Conservation (phyloP, 805 yeast genomes). For the Saturnispora diversa region DNA sequence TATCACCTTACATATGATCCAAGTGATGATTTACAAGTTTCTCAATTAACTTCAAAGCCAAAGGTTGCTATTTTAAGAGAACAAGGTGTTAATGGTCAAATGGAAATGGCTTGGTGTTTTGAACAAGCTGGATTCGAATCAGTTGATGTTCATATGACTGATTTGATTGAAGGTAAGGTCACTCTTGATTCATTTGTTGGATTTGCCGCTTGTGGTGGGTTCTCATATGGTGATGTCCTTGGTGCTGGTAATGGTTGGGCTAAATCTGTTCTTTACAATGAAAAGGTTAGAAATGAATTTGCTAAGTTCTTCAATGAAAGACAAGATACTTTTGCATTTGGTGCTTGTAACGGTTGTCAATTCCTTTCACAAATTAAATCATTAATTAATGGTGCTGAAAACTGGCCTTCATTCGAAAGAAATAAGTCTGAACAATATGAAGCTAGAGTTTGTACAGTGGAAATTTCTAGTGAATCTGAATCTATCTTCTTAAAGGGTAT, state of each 20-base stretch:
- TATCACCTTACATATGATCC: slow-evolving; percentile 71
- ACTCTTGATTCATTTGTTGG: slow-evolving; percentile 78
- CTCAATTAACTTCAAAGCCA: slow-evolving; percentile 44
- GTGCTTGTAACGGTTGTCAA: slow-evolving; percentile 99
- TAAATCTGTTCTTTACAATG: slow-evolving; percentile 83
- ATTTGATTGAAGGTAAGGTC: slow-evolving; percentile 66
- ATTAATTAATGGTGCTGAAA: slow-evolving; percentile 85
- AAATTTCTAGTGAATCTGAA: slow-evolving; percentile 41
- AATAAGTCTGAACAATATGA: slow-evolving; percentile 92
- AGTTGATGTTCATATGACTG: slow-evolving; percentile 97
- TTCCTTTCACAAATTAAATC: slow-evolving; percentile 80
- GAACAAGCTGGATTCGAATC: slow-evolving; percentile 89
- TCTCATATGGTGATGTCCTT: slow-evolving; percentile 95
- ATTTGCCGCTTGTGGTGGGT: slow-evolving; percentile 97
- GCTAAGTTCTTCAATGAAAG: slow-evolving; percentile 75
- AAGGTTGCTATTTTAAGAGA: slow-evolving; percentile 94
- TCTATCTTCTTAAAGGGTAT: slow-evolving; percentile 77
- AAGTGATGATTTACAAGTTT: slow-evolving; percentile 37
- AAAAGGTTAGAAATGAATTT: slow-evolving; percentile 67
- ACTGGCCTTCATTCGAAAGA: slow-evolving; percentile 94
- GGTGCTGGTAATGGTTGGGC: slow-evolving; percentile 99
- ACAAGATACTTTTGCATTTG: slow-evolving; percentile 89
- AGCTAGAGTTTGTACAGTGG: slow-evolving; percentile 88
- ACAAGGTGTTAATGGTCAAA: slow-evolving; percentile 97
- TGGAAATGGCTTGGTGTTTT: slow-evolving; percentile 98